Conservation (phyloP, 176 grass and related monocot genomes). For the Oryza coarctata region DNA sequence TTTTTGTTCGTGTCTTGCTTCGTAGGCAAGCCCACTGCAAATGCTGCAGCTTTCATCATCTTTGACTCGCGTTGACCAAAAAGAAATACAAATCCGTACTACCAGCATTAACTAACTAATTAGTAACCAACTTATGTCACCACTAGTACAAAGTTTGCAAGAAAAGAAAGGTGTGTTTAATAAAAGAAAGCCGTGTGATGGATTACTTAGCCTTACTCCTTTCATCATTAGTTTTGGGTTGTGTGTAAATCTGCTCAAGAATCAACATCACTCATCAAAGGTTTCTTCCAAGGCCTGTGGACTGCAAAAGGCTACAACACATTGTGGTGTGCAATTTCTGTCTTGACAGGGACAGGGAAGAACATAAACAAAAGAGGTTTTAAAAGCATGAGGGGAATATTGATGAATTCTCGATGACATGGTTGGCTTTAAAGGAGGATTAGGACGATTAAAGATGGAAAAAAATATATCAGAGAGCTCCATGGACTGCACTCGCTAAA, state of each 20-base stretch:
- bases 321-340: background rate
- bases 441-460: background rate
- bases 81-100: background rate
- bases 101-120: background rate
- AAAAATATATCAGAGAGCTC: slow-evolving; percentile 16
- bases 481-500: background rate
- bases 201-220: background rate
- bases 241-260: background rate
- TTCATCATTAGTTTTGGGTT: background rate
- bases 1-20: slow-evolving; percentile 29
- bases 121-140: background rate
- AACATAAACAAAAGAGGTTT: background rate
- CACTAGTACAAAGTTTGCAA: background rate
- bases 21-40: slow-evolving; percentile 9
- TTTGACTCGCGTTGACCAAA: slow-evolving; percentile 5
- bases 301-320: slow-evolving; percentile 5
- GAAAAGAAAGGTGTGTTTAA: background rate
- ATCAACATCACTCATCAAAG: background rate
- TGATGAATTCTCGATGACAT: background rate
- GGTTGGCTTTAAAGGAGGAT: slow-evolving; percentile 34
- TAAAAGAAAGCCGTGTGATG: background rate
- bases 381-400: slow-evolving; percentile 11
- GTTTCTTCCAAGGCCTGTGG: background rate
- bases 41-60: background rate
- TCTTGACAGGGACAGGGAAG: background rate